phyloP scores from a whole-genome alignment of 345 rosid species.

The Hibiscus syriacus region DNA sequence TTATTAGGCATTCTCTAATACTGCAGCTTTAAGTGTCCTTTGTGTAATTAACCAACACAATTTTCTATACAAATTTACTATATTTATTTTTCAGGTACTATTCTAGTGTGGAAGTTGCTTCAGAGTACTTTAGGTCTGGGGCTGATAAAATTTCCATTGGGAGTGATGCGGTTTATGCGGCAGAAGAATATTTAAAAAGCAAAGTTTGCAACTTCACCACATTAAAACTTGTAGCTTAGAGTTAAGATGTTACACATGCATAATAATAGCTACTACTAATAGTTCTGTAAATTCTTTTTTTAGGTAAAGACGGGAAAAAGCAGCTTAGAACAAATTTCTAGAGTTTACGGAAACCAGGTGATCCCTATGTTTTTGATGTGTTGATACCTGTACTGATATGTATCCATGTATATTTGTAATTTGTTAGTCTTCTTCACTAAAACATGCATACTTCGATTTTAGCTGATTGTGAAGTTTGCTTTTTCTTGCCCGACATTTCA shows the following conservation, averaged over 20 bases:
- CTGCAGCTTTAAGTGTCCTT: background rate
- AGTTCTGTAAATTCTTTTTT: slow-evolving; percentile 10
- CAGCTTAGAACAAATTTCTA: slow-evolving; percentile 90
- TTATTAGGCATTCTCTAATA: slow-evolving; percentile 1
- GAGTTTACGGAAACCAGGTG: slow-evolving; percentile 97
- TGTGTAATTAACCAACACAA: background rate
- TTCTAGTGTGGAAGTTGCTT: slow-evolving; percentile 96
- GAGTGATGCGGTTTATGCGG: slow-evolving; percentile 92
- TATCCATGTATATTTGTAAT: background rate
- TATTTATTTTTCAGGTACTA: slow-evolving; percentile 46
- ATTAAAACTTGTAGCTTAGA: background rate
- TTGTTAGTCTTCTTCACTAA: background rate
- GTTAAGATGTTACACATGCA: background rate
- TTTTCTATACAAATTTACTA: background rate
- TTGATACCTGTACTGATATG: background rate
- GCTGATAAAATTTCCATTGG: slow-evolving; percentile 96
- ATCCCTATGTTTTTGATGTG: slow-evolving; percentile 10
- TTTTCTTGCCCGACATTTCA: background rate
- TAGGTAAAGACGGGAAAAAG: slow-evolving; percentile 82
- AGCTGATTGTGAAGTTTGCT: background rate
- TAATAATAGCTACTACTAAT: slow-evolving; percentile 1
- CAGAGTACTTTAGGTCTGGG: slow-evolving; percentile 95
- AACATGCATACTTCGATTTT: too few relatives aligned
- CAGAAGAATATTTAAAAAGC: slow-evolving; percentile 78
- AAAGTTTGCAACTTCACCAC: slow-evolving; percentile 40